Conservation (phyloP, 2,329 filamentous ascomycete species). For the Clonostachys sp. region DNA sequence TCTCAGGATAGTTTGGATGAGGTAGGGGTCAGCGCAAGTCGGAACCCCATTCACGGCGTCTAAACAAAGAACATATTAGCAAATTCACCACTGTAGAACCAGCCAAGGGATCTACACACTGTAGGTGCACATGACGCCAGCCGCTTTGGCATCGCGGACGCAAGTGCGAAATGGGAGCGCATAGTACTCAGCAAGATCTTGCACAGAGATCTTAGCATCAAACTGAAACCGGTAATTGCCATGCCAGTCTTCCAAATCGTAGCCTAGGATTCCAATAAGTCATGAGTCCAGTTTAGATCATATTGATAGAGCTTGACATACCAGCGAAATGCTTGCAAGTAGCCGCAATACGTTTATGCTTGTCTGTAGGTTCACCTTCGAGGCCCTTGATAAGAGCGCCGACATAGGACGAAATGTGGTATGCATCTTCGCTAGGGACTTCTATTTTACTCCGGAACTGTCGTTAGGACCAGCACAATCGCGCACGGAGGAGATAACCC, state of each 20-base stretch:
- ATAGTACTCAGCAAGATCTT: slow-evolving; percentile 65
- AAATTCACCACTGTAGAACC: no score
- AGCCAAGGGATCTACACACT: slow-evolving; percentile 25
- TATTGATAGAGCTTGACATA: no score
- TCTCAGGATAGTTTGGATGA: slow-evolving; percentile 58
- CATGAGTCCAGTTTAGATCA: no score
- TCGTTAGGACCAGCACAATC: no score
- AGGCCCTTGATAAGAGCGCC: slow-evolving; percentile 47
- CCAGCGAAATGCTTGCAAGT: slow-evolving; percentile 55
- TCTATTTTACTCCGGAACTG: slow-evolving; percentile 19
- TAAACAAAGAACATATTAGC: no score
- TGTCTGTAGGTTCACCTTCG: slow-evolving; percentile 21
- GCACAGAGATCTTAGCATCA: slow-evolving; percentile 47
- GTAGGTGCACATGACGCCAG: slow-evolving; percentile 59
- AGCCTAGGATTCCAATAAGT: slow-evolving; percentile 9
- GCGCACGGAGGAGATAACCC: no score
- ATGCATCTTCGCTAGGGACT: slow-evolving; percentile 52
- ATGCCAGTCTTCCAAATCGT: slow-evolving; percentile 46
- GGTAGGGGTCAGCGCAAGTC: slow-evolving; percentile 57
- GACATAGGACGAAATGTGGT: slow-evolving; percentile 43
- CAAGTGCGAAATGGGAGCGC: slow-evolving; percentile 60
- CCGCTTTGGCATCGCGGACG: slow-evolving; percentile 47
- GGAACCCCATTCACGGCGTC: slow-evolving; percentile 58
- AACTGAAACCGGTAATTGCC: slow-evolving; percentile 37
- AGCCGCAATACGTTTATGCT: slow-evolving; percentile 33